Evolutionary conservation across 345 rosid genomes (phyloP), one percentile per base, ranked within the genome.

Genomic region (Lepidium aucheri): DNA sequence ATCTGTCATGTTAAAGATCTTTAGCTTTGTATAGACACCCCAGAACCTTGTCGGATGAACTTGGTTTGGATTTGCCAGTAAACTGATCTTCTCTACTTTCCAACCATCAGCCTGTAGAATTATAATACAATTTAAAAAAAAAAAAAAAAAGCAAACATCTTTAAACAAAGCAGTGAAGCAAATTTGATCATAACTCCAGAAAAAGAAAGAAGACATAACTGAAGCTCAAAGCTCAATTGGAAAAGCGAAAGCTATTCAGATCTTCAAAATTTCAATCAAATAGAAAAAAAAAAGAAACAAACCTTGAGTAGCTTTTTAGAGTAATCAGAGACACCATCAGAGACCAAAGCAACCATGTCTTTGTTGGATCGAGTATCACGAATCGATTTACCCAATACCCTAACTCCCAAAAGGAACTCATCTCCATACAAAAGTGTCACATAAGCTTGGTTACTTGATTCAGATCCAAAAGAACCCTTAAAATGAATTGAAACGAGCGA

Each of bases 11-110:
- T 90, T 90, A 51, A 93, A 93, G 62, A 90, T 93, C 75, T 90
- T 93, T 6, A 93, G 84, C 80, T 93, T 93, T 16, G 98, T 93
- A 62, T 93, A 93, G 43, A 93, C 97, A 69, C 98, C 97, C 98
- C 98, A 93, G 68, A 90, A 90, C 67, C 97, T 86, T 63, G 65
- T 84, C 0, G 97, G 96, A 42, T 96, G 92, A 49, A 81, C 84
- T 77, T 86, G 99, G 65, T 93, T 93, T 7, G 97, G 97, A 73
- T 90, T 93, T 4, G 83, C 89, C 58, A 93, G 69, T 67, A 93
- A 81, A 72, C 86, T 88, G 72, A 93, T 93, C 84, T 77, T 84
- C 80, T 88, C 96, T 74, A 93, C 86, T 65, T 80, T 88, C 97
- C 96, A 93, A 50, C 97, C 97, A 77, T 93, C 97, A 51, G 95